A percentile compares a stretch with the other conserved stretches of the same genome.
These are phyloP conservation scores for Botrytis fragariae DNA, from an alignment of 2,329 filamentous ascomycete genomes.

Conservation along the genomic window DNA sequence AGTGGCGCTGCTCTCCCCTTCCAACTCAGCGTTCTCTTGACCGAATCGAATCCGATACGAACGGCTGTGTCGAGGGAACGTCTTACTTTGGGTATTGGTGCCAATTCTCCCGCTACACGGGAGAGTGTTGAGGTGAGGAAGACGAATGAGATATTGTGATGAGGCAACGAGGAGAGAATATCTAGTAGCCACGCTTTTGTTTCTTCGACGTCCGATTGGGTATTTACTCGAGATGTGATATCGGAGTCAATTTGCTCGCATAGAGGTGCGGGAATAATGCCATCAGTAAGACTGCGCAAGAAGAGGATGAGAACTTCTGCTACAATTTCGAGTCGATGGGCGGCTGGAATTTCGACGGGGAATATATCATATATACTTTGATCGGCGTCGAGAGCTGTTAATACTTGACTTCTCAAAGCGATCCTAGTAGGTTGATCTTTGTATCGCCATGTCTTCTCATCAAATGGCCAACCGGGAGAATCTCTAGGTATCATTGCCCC, in stretches of 20 bases:
- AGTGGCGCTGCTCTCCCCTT: constrained; percentile 31
- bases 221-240: constrained; percentile 46
- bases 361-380: constrained; percentile 59
- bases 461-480: constrained; percentile 59
- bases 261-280: constrained; percentile 67
- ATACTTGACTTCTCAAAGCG: constrained; percentile 39
- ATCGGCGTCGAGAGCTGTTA: constrained; percentile 74
- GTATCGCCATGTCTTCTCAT: constrained; percentile 33
- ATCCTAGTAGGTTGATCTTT: constrained; percentile 41
- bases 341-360: constrained; percentile 57
- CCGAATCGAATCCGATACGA: constrained; percentile 31
- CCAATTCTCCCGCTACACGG: constrained; percentile 55
- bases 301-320: constrained; percentile 72
- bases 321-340: constrained; percentile 72
- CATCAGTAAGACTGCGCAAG: constrained; percentile 71
- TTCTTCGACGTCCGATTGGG: constrained; percentile 50
- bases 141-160: constrained; percentile 85
- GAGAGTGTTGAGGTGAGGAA: constrained; percentile 78
- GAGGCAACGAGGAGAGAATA: constrained; percentile 64
- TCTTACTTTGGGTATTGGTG: constrained; percentile 39
- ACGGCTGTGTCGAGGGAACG: constrained; percentile 21
- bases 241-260: constrained; percentile 68
- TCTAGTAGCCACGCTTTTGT: constrained; percentile 66
- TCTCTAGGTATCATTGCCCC: constrained; percentile 51
- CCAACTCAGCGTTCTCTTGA: constrained; percentile 34